Evolutionary conservation across 1,284 basidiomycete genomes (phyloP), one percentile per base, ranked within the genome.

Genomic region (Leccinum solheimii): DNA sequence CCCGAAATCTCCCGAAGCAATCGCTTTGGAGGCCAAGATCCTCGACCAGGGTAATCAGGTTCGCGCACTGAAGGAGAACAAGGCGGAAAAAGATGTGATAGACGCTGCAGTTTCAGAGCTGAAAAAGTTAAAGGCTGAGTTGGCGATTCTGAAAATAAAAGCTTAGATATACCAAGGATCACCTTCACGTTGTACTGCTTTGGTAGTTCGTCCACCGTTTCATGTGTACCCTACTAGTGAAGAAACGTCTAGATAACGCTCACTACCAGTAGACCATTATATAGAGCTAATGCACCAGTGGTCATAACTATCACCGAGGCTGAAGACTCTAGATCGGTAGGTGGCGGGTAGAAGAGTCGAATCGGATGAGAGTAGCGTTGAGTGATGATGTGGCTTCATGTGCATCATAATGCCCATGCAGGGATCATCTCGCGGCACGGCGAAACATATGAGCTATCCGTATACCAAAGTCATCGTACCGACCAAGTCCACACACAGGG

Each of bases 21-120:
- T 87, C 27, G 84, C 81, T 2, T 77, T 88, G 62, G 90, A 91
- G 76, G 83, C 81, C 59, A 87, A 87, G 79, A 81, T 96, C 51
- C 80, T 86, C 34, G 85, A 84, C 54, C 93, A 96, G 74, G 92
- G 91, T 0, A 81, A 86, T 59, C 69, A 82, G 21, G 89, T 96
- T 21, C 83, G 92, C 45, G 76, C 76, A 50, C 70, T 91, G 68
- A 92, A 92, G 75, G 82, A 90, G 77, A 85, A 81, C 23, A 82
- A 86, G 32, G 85, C 87, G 68, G 72, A 83, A 14, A 86, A 96
- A 75, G 81, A 77, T 26, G 83, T 90, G 72, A 83, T 95, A 54
- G 85, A 85, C 34, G 81, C 77, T 59, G 83, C 81, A 0, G 83
- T 86, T 10, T 77, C 78, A 48, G 72, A 76, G 34, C 69, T 87